These are phyloP conservation scores for Diospyros lotus DNA, from an alignment of 148 eudicot species.

Conservation along the genomic window DNA sequence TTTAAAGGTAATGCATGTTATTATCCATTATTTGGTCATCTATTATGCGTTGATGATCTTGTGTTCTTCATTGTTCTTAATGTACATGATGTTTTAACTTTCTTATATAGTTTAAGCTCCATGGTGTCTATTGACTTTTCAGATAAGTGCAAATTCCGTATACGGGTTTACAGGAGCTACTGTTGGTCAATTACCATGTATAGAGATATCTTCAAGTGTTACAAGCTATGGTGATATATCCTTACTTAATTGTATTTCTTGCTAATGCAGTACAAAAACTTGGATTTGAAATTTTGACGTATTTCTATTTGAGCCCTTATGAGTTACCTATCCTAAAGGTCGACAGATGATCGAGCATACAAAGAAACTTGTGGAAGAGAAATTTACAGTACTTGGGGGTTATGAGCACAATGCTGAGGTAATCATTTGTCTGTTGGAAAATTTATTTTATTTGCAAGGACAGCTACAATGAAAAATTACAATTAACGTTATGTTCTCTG, in stretches of 20 bases:
- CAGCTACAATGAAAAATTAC: neutral
- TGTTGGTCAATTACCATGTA: slow-evolving; percentile 87
- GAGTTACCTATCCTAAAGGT: slow-evolving; percentile 40
- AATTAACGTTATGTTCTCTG: neutral
- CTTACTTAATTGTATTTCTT: slow-evolving; percentile 4
- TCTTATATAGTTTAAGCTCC: slow-evolving; percentile 6
- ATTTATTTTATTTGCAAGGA: neutral
- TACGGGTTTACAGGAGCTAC: slow-evolving; percentile 99
- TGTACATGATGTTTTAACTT: neutral
- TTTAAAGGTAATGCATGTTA: slow-evolving; percentile 57
- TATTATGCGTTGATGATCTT: neutral
- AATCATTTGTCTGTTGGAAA: slow-evolving; percentile 6
- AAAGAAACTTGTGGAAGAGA: slow-evolving; percentile 90
- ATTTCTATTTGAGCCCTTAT: slow-evolving; percentile 7
- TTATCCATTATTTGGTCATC: neutral
- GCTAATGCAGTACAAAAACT: neutral
- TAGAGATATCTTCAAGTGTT: slow-evolving; percentile 98
- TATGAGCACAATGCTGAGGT: slow-evolving; percentile 96
- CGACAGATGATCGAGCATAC: slow-evolving; percentile 99
- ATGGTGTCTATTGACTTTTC: slow-evolving; percentile 30
- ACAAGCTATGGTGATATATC: slow-evolving; percentile 87
- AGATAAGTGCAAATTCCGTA: slow-evolving; percentile 99
- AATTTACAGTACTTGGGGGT: slow-evolving; percentile 69
- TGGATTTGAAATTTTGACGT: neutral
- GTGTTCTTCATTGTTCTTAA: neutral